phyloP scores from a whole-genome alignment of 805 yeast genomes.

The Starmerella riodocensis region DNA sequence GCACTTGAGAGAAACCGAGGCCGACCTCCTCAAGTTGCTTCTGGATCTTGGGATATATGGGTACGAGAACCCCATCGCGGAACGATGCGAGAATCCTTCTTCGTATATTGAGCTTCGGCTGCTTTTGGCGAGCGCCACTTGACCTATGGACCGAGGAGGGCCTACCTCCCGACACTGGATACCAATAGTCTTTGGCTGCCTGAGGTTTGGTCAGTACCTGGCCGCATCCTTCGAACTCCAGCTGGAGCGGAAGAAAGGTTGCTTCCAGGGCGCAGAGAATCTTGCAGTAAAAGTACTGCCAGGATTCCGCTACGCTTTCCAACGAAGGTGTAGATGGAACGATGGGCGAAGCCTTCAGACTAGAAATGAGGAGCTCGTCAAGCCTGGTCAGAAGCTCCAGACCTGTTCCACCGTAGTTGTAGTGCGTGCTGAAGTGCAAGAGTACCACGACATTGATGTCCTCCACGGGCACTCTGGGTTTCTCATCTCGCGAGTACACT shows the following conservation, averaged over 20 bases:
- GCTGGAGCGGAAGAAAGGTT: constrained; percentile 46
- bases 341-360: constrained; percentile 28
- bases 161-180: constrained; percentile 18
- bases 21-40: constrained; percentile 8
- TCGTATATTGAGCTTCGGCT: constrained; percentile 18
- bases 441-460: constrained; percentile 40
- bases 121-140: constrained; percentile 11
- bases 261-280: constrained; percentile 49
- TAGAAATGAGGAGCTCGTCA: constrained; percentile 33
- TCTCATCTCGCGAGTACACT: constrained; percentile 35
- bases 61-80: constrained; percentile 28
- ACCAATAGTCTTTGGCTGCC: constrained; percentile 30
- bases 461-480: constrained; percentile 41
- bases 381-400: constrained; percentile 34
- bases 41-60: constrained; percentile 23
- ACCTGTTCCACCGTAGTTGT: constrained; percentile 29
- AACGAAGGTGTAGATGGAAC: constrained; percentile 18
- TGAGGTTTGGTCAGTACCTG: constrained; percentile 27
- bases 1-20: not conserved
- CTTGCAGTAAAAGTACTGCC: constrained; percentile 46
- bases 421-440: constrained; percentile 30
- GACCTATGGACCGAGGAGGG: not conserved
- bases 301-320: constrained; percentile 30
- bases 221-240: constrained; percentile 36
- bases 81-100: constrained; percentile 26